Conservation (phyloP, 129 eudicot genomes). For the Cynara cardunculus region DNA sequence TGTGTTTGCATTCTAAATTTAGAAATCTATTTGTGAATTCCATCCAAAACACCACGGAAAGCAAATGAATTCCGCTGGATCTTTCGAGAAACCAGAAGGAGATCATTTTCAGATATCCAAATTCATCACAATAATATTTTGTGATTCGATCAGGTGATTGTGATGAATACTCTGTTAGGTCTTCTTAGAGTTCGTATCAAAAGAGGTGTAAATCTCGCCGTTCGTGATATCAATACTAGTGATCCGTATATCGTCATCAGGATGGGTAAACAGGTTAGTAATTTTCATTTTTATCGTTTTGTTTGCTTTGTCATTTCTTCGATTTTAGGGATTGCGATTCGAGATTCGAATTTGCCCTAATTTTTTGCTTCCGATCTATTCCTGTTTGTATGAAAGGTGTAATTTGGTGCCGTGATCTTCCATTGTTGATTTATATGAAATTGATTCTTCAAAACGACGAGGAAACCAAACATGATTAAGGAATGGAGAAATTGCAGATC, state of each 20-base stretch:
- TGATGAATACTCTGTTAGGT: constrained; percentile 63
- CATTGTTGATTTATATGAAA: not conserved
- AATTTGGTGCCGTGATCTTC: not conserved
- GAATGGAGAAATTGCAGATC: not conserved
- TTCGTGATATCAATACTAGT: constrained; percentile 70
- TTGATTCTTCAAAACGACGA: not conserved
- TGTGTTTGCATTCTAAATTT: constrained; percentile 9
- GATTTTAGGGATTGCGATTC: not conserved
- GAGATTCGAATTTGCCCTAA: not conserved
- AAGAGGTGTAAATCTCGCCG: constrained; percentile 68
- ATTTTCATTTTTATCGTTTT: not conserved
- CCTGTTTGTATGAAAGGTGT: not conserved
- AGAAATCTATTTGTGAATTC: not conserved
- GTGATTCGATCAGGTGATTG: constrained; percentile 9
- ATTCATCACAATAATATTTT: not conserved
- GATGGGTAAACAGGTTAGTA: constrained; percentile 72
- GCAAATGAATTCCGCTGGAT: constrained; percentile 5
- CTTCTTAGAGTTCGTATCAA: constrained; percentile 67
- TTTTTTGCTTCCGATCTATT: not conserved
- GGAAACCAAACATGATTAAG: not conserved
- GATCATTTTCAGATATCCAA: constrained; percentile 9
- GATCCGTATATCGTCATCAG: constrained; percentile 76
- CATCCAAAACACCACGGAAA: constrained; percentile 9
- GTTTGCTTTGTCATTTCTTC: not conserved
- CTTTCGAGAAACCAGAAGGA: not conserved